Evolutionary conservation across 106 monocot genomes (phyloP), one percentile per base, ranked within the genome.

Genomic region (Ottelia alismoides): DNA sequence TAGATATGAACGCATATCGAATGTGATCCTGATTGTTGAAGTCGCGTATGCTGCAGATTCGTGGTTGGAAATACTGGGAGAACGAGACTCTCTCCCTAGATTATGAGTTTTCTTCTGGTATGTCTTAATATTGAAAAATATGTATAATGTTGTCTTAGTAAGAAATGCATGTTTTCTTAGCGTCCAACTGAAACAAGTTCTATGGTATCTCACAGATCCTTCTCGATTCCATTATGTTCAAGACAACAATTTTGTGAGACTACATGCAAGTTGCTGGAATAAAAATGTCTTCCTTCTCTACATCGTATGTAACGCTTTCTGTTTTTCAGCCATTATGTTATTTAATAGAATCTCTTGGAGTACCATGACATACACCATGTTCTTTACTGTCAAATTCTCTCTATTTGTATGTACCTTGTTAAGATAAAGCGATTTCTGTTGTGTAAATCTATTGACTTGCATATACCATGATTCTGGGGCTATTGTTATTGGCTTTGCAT

Each of bases 41-140:
- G 16, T 43, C 10, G 6, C 10, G 6, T 7, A 7, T 43, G 16
- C 6, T 43, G 16, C 52, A 87, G 87, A 87, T 87, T 30, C 67
- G 72, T 19, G 45, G 61, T 56, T 87, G 87, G 87, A 87, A 81
- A 35, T 58, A 75, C 22, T 87, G 81, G 87, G 87, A 87, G 61
- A 67, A 18, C 12, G 88, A 88, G 50, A 74, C 76, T 54, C 14
- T 28, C n/a, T 73, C 80, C 2, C 2, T 52, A 55, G 67, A 69
- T 54, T 71, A 62, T 49, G 75, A 82, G 52, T 75, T 66, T 58
- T 75, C 65, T 18, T 73, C 65, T 60, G 78, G 87, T 82, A 75
- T 17, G 19, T 60, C 14, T 5, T 40, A 63, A 30, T 24, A n/a
- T 1, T n/a, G n/a, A n/a, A n/a, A n/a, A n/a, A n/a, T n/a, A n/a